phyloP scores from a whole-genome alignment of 768 basidiomycete genomes.

The Serendipita sp. region DNA sequence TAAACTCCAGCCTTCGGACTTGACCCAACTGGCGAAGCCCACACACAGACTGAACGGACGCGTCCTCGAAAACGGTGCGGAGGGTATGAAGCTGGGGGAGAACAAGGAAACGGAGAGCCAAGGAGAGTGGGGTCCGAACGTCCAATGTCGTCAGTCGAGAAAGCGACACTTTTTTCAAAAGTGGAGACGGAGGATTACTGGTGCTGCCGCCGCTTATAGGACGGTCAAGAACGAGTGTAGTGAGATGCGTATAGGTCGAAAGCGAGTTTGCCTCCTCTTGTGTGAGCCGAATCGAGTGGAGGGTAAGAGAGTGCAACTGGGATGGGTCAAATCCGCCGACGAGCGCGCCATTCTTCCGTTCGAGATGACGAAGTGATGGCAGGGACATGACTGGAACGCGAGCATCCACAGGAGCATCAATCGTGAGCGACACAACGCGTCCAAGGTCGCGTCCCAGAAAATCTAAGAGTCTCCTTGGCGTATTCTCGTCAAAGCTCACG shows the following conservation, averaged over 20 bases:
- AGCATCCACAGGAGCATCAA: neutral
- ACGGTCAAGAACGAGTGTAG: neutral
- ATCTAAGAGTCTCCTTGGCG: neutral
- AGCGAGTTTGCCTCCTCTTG: neutral
- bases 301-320: neutral
- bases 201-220: neutral
- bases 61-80: neutral
- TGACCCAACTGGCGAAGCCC: neutral
- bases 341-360: neutral
- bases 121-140: neutral
- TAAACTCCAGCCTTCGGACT: neutral
- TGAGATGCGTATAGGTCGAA: neutral
- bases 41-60: neutral
- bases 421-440: neutral
- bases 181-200: no score
- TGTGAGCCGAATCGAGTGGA: neutral
- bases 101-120: neutral
- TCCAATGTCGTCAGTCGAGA: neutral
- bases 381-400: neutral
- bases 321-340: neutral
- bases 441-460: neutral
- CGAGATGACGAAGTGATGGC: neutral
- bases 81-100: conserved; percentile 3
- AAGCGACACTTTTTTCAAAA: neutral
- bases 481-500: neutral